A percentile compares a stretch with the other conserved stretches of the same genome.
Evolutionary conservation across 1,284 basidiomycete genomes (phyloP).

Genomic region (Ceratobasidium sp.): DNA sequence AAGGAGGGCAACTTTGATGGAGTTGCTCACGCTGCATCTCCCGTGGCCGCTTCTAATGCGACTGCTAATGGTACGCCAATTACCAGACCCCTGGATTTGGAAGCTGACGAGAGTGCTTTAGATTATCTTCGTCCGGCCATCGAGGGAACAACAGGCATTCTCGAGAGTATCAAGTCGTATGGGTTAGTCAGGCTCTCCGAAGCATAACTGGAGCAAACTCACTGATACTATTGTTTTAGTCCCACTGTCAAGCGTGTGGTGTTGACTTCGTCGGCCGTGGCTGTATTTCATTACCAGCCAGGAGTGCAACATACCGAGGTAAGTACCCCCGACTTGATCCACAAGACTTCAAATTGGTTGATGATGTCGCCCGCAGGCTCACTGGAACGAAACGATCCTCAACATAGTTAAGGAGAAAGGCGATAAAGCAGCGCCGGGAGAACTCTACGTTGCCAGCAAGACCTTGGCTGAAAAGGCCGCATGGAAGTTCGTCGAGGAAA

Average conservation of each 20-base stretch:
- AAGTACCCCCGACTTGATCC: not conserved
- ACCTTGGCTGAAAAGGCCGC: constrained; percentile 56
- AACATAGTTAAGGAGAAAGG: constrained; percentile 52
- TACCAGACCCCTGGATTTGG: no score
- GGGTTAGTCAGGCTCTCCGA: not conserved
- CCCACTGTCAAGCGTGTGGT: constrained; percentile 22
- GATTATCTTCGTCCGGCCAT: constrained; percentile 18
- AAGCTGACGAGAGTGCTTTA: not conserved
- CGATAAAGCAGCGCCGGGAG: constrained; percentile 49
- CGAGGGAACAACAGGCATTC: constrained; percentile 6
- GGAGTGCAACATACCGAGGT: constrained; percentile 30
- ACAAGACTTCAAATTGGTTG: no score
- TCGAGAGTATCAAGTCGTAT: constrained; percentile 24
- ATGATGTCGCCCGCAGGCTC: constrained; percentile 45
- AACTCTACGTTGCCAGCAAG: constrained; percentile 57
- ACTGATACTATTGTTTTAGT: not conserved
- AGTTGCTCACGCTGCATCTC: constrained; percentile 41
- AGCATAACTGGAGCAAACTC: not conserved
- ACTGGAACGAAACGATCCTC: constrained; percentile 52
- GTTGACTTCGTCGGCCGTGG: constrained; percentile 4
- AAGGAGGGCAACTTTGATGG: constrained; percentile 23
- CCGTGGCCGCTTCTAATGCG: not conserved
- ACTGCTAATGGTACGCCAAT: constrained; percentile 13
- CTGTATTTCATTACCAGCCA: not conserved
- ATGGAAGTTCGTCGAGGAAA: constrained; percentile 55